Conservation (phyloP, 345 rosid genomes). For the Ceriops tagal region DNA sequence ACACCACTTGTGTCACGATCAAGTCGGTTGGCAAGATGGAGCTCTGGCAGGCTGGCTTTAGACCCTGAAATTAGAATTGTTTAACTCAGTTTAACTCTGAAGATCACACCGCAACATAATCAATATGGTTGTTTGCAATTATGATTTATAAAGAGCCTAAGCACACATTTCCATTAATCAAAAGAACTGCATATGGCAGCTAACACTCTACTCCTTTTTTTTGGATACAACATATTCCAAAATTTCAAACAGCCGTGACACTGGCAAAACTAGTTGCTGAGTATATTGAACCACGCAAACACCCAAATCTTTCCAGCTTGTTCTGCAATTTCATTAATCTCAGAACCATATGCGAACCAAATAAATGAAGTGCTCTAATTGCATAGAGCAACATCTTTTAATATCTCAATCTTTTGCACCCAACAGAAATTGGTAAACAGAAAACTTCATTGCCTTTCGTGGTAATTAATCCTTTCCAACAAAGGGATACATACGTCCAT, state of each 20-base stretch:
- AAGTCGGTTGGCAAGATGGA: constrained; percentile 82
- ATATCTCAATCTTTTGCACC: too few relatives aligned
- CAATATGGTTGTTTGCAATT: not conserved
- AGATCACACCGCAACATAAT: not conserved
- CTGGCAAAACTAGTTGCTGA: not conserved
- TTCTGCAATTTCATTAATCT: too few relatives aligned
- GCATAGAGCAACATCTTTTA: too few relatives aligned
- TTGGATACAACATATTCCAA: too few relatives aligned
- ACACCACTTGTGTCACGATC: constrained; percentile 94
- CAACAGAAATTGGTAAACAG: too few relatives aligned
- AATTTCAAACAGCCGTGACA: too few relatives aligned
- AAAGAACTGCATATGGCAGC: not conserved
- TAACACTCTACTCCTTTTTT: too few relatives aligned
- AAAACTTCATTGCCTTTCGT: not conserved
- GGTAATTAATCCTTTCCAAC: not conserved
- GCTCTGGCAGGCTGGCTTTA: constrained; percentile 32
- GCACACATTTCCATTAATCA: not conserved
- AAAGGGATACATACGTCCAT: not conserved
- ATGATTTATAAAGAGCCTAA: not conserved
- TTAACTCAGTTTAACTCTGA: constrained; percentile 7
- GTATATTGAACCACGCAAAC: not conserved
- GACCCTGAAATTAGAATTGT: constrained; percentile 28
- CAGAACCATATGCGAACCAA: too few relatives aligned
- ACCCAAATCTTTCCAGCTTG: not conserved
- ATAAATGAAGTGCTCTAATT: too few relatives aligned